Base-by-base conservation (phyloP, 2,329 filamentous ascomycete genomes). In the Tolypocladium capitatum region DNA sequence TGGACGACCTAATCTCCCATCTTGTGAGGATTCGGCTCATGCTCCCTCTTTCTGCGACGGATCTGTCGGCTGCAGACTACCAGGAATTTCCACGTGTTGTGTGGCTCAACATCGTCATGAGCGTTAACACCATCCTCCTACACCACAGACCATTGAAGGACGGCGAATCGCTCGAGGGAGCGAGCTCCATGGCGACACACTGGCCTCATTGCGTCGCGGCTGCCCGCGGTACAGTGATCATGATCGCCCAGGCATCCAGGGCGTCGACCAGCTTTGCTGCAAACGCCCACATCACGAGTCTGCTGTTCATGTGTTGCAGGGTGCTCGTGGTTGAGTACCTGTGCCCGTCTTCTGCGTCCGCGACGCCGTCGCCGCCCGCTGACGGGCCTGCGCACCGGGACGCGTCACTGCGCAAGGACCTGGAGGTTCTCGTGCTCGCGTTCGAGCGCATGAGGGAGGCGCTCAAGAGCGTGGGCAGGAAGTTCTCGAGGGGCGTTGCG, bases 141-240 rank as follows among this genome's bases (percentile, higher is more conserved):
- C 51, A 57, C 28, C 56, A 60, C 38, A 48, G 51, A 4, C 50
- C 56, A 2, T 46, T 55, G 20, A 20, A 6, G 1, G 49, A 52
- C 4, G 48, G 48, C 3, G 49, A 52, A 20, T 48, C 46, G 2
- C 30, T 49, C 2, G 47, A 51, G 3, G 35, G 32, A 27, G 9
- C 16, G 0, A 47, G 35, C 10, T 49, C 45, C 9, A 40, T 52
- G 24, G 46, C 51, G 0, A 48, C 49, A 9, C 49, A 58, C 30
- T 59, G 57, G 57, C 54, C 56, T 4, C 54, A 55, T 13, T 58
- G 56, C 34, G 49, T 58, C 14, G 50, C 50, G 10, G 48, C 55
- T 1, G 56, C 54, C 18, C 55, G 55, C 5, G 45, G 43, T 14
- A 47, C 47, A 2, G 52, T 53, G 3, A 34, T 53, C 7, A 41